Evolutionary conservation across 345 rosid species (phyloP), one percentile per base, ranked within the genome.

Genomic region (Leavenworthia alabamica): DNA sequence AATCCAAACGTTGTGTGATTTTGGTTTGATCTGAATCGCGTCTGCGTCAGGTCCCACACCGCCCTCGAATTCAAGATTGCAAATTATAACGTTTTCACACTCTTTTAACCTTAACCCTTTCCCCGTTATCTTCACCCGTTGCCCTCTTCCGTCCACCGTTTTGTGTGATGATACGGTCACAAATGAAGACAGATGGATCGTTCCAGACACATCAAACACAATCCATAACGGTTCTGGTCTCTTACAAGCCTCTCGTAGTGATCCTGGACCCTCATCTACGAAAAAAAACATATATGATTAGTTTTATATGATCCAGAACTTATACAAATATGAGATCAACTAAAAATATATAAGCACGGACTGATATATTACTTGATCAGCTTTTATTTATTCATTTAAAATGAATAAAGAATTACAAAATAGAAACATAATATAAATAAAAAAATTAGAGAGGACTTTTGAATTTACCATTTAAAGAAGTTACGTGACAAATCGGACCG

Each of bases 111-210:
- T 81, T 70, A 90, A 59, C n/a, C 99, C 97, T 73, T 94, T 90
- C 29, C 97, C 95, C 0, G 89, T 84, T 56, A 94, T 68, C 67
- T 87, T 90, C 57, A 94, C 81, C 70, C 81, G 74, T 57, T 84
- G 97, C 12, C 93, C 97, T 35, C 97, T 82, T 13, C 97, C 99
- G 74, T 94, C 99, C 19, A 94, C 81, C 63, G 96, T 94, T 82
- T 88, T 94, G 60, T 84, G 82, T 42, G 99, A 94, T 8, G 97
- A 80, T 16, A 88, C 83, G 53, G 16, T 84, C 69, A 86, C 74
- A 81, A 75, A 78, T 2, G 92, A 82, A 0, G 68, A 66, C 2
- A 94, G 84, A 64, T 79, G 68, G 67, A 94, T 86, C 56, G 85
- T 77, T 70, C 99, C 97, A 0, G 97, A 88, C 10, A 83, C 72